Evolutionary conservation across 441 rosid species (phyloP).

Genomic region (Pelargonium fulgidum): DNA sequence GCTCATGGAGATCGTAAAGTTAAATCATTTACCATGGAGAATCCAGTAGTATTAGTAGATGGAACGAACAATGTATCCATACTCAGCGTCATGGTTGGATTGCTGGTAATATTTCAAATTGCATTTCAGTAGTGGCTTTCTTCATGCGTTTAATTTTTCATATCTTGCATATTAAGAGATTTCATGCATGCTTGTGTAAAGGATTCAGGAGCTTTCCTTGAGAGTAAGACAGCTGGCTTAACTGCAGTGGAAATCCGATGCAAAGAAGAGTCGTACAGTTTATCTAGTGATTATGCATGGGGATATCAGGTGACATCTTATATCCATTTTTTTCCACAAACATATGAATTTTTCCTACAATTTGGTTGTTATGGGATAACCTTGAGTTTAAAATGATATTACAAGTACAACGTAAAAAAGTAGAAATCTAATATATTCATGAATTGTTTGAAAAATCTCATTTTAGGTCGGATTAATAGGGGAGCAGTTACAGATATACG

Average conservation of each 20-base stretch:
- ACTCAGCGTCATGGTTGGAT: slow-evolving; percentile 61
- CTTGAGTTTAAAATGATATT: not conserved
- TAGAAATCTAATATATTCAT: not conserved
- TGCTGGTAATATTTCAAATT: slow-evolving; percentile 40
- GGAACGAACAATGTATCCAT: slow-evolving; percentile 50
- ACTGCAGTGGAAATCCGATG: slow-evolving; percentile 39
- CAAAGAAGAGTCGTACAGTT: slow-evolving; percentile 28
- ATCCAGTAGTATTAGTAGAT: slow-evolving; percentile 30
- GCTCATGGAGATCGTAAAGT: slow-evolving; percentile 56
- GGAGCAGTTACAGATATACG: slow-evolving; percentile 34
- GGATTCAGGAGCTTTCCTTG: slow-evolving; percentile 63
- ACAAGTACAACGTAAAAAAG: not conserved
- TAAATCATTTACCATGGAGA: slow-evolving; percentile 37
- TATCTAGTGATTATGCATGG: slow-evolving; percentile 36
- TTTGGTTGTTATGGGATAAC: not conserved
- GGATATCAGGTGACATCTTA: slow-evolving; percentile 46
- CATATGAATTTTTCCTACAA: not conserved
- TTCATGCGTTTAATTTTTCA: not conserved
- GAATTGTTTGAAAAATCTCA: not conserved
- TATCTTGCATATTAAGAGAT: not conserved
- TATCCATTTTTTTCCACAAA: not conserved
- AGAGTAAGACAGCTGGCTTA: slow-evolving; percentile 42
- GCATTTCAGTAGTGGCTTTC: not conserved
- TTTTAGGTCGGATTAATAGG: slow-evolving; percentile 52
- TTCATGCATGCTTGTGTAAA: slow-evolving; percentile 15